phyloP scores from a whole-genome alignment of 768 basidiomycete genomes.

The Peribolospora kevripleyi region DNA sequence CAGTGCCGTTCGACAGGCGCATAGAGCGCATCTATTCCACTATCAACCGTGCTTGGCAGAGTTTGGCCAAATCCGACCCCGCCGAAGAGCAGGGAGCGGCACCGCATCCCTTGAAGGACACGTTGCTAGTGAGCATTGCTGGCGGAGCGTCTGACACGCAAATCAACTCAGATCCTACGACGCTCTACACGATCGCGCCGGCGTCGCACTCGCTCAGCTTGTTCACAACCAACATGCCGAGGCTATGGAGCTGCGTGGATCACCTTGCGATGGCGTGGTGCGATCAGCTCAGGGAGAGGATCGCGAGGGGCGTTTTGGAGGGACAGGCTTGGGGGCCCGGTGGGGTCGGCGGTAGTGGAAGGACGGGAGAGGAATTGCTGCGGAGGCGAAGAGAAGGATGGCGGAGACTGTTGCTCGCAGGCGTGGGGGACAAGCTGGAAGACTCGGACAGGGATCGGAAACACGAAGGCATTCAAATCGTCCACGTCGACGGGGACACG shows the following conservation, averaged over 20 bases:
- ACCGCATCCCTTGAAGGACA: not conserved
- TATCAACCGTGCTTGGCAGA: constrained; percentile 8
- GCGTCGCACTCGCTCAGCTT: constrained; percentile 44
- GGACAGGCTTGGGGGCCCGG: not conserved
- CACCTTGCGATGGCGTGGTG: constrained; percentile 98
- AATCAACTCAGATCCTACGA: constrained; percentile 48
- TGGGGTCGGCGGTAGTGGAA: not conserved
- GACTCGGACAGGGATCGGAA: too few relatives aligned
- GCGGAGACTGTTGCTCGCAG: too few relatives aligned
- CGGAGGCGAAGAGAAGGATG: too few relatives aligned
- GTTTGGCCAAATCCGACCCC: not conserved
- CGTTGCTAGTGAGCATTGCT: constrained; percentile 45
- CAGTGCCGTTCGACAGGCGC: constrained; percentile 59
- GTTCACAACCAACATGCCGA: constrained; percentile 66
- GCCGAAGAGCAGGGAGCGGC: not conserved
- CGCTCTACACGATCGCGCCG: too few relatives aligned
- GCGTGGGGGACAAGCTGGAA: too few relatives aligned
- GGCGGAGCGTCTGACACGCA: constrained; percentile 80
- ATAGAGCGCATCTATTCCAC: constrained; percentile 46
- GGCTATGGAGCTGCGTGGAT: constrained; percentile 85
- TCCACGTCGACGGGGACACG: too few relatives aligned
- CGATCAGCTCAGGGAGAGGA: constrained; percentile 57
- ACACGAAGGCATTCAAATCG: too few relatives aligned
- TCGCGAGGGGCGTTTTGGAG: constrained; percentile 4
- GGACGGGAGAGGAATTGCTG: too few relatives aligned